These are phyloP conservation scores for Cladosporium sp. DNA, from an alignment of 2,329 filamentous ascomycete genomes.

Conservation along the genomic window DNA sequence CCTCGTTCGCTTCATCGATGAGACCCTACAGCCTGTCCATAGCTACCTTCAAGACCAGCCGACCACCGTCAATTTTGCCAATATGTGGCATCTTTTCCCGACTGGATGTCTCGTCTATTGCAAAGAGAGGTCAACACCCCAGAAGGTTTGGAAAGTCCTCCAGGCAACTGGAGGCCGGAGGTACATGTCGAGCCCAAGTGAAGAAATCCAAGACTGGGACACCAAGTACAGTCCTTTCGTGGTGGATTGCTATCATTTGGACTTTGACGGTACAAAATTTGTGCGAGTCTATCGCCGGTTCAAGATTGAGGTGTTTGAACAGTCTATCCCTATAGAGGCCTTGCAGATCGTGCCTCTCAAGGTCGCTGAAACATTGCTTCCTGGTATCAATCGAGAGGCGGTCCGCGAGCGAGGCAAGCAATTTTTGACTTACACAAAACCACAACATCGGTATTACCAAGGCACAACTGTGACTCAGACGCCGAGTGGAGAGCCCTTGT, in stretches of 20 bases:
- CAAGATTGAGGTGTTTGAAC: background rate
- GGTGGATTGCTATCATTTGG: constrained; percentile 2
- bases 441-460: constrained; percentile 3
- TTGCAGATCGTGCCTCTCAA: background rate
- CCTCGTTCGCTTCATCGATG: background rate
- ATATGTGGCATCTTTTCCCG: constrained; percentile 1
- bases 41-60: background rate
- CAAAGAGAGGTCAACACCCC: background rate
- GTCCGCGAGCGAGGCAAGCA: constrained; percentile 1
- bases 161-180: constrained; percentile 1
- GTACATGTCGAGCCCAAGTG: background rate
- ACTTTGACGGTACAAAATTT: constrained; percentile 1
- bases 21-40: background rate
- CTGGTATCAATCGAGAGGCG: background rate
- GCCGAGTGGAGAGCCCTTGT: background rate
- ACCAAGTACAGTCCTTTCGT: background rate
- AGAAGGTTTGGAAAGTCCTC: background rate
- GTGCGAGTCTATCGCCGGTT: background rate
- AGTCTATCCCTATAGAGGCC: background rate
- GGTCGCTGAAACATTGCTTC: background rate
- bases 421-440: constrained; percentile 1
- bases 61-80: background rate
- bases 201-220: background rate
- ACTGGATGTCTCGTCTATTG: background rate
- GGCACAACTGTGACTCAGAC: background rate